Base-by-base conservation (phyloP, 2,329 filamentous ascomycete genomes). In the Aspergillus hiratsukae region DNA sequence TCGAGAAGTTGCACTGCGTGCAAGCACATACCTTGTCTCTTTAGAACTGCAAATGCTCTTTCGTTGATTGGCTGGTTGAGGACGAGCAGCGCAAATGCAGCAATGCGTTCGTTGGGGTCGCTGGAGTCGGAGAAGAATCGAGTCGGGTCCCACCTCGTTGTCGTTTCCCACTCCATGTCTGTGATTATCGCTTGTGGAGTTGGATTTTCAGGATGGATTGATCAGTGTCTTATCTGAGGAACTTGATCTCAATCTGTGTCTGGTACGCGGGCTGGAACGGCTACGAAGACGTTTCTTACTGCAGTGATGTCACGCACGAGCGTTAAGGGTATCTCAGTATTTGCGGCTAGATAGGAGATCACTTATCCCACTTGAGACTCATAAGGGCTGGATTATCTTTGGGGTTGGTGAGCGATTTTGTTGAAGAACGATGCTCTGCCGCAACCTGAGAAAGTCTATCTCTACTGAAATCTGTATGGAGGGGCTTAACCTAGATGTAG, bases 51-150 rank as follows among this genome's bases (percentile, higher is more conserved):
- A 60, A 75, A 72, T 2, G 75, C 75, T 51, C 66, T 72, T 54
- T 72, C 70, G 50, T 78, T 75, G 56, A 88, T 80, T 28, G 83
- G 83, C 61, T 86, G 84, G 64, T 88, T 86, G 19, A 88, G 74
- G 46, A 87, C 75, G 48, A 88, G 66, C 45, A 88, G 72, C 5
- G 80, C 80, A 57, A 78, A 80, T 60, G 67, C 65, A 53, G 65
- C 53, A 43, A 63, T 58, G 43, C 63, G 61, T 41, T 65, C 51
- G 49, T 62, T 60, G 31, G 61, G 54, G n/a, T 65, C 51, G 49
- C 62, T 60, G 31, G 61, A 54, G n/a, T 65, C 61, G 50, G 67
- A 65, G 58, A 77, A 75, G 63, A 75, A 76, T 45, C 69, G 69
- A 29, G 72, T 72, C 11, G 74, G 74, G 68, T 76, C 64, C 74